Evolutionary conservation across 1,284 basidiomycete genomes (phyloP).

Genomic region (Microbotryum violaceum): DNA sequence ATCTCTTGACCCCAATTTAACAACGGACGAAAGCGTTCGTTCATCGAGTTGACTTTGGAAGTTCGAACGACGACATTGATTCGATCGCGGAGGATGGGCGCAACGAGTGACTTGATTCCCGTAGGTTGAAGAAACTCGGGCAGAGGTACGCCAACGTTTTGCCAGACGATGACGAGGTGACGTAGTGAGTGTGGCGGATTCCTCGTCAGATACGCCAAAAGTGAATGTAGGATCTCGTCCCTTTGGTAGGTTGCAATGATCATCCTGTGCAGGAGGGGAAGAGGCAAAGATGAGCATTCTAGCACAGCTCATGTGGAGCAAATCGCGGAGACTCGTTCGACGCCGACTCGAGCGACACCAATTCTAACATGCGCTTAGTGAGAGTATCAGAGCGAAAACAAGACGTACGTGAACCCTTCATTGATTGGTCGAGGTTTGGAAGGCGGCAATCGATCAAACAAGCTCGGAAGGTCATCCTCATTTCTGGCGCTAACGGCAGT

Average conservation of each 20-base stretch:
- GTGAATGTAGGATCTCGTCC: conserved; percentile 11
- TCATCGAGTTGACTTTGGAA: conserved; percentile 30
- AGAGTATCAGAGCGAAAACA: not conserved
- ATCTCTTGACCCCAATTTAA: conserved; percentile 22
- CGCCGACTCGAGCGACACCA: not conserved
- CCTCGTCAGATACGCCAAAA: conserved; percentile 26
- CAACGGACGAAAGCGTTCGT: conserved; percentile 29
- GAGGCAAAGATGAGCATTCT: not conserved
- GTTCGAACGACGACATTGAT: conserved; percentile 22
- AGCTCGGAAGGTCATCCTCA: too few species aligned
- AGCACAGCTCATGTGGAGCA: too few species aligned
- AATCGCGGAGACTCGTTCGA: too few species aligned
- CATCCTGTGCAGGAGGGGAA: conserved; percentile 16
- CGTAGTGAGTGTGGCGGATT: conserved; percentile 22
- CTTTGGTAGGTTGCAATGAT: conserved; percentile 32
- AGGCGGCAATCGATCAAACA: too few species aligned
- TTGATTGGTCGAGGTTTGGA: not conserved
- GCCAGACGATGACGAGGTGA: conserved; percentile 31
- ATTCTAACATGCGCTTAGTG: not conserved
- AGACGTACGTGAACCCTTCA: conserved; percentile 24
- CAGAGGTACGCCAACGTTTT: conserved; percentile 21
- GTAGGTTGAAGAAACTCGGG: conserved; percentile 19
- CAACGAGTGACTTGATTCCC: conserved; percentile 4
- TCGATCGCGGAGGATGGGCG: not conserved
- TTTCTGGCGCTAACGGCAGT: too few species aligned